Percentiles rank a stretch among this genome's conserved stretches.
Conservation (phyloP, 257 asterid species). For the Solanum infundibuliforme region DNA sequence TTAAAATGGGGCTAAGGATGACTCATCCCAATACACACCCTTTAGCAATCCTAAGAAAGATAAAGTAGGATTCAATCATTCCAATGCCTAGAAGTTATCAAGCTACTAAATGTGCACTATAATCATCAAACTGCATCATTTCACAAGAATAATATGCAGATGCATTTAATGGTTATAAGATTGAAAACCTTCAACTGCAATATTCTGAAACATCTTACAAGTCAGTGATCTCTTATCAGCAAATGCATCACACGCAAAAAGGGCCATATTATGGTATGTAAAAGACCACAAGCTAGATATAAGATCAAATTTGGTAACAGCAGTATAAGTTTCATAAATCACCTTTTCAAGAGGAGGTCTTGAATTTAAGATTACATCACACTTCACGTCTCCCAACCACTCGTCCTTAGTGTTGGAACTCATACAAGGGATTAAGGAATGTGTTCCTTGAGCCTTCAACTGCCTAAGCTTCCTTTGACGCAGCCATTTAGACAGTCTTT, state of each 20-base stretch:
- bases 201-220: not conserved
- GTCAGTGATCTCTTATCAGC: not conserved
- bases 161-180: not conserved
- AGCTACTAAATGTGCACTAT: not conserved
- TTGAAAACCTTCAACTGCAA: not conserved
- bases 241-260: not conserved
- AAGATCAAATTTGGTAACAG: not conserved
- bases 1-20: not conserved
- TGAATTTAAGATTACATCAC: not conserved
- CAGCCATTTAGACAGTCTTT: slow-evolving; percentile 47
- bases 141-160: not conserved
- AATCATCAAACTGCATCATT: not conserved
- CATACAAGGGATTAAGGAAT: slow-evolving; percentile 20
- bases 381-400: not conserved
- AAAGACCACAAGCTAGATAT: not conserved
- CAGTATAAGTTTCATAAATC: not conserved
- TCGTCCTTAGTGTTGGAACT: not conserved
- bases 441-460: slow-evolving; percentile 21
- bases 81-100: not conserved
- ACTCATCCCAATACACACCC: not conserved
- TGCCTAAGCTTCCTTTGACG: slow-evolving; percentile 43
- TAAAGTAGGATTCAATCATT: not conserved
- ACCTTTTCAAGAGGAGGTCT: slow-evolving; percentile 3
- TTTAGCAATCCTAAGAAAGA: not conserved
- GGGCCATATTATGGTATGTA: not conserved